Evolutionary conservation across 176 grass and related monocot species (phyloP).

Genomic region (Tillandsia fasciculata): DNA sequence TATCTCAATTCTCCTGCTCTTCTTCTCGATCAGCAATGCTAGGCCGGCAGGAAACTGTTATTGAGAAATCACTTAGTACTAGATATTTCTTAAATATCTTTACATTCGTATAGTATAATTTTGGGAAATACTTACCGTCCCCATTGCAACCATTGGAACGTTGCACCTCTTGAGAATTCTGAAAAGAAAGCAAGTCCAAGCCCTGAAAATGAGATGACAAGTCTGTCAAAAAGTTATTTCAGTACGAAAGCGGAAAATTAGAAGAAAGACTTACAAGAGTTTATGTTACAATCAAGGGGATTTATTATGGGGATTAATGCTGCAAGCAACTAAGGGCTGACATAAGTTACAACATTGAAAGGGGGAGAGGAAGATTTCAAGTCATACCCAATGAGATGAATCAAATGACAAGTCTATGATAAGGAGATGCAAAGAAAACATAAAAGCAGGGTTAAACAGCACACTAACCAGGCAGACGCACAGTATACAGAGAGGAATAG

Average conservation of each 20-base stretch:
- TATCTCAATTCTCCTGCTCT: conserved; percentile 82
- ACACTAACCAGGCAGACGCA: conserved; percentile 72
- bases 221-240: conserved; percentile 5
- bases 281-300: not conserved
- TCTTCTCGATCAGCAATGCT: conserved; percentile 91
- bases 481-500: conserved; percentile 86
- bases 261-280: not conserved
- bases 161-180: conserved; percentile 54
- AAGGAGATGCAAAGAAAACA: not conserved
- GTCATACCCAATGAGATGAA: too few relatives aligned
- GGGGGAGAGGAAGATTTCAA: too few relatives aligned
- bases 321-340: too few relatives aligned
- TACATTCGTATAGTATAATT: not conserved
- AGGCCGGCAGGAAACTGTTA: conserved; percentile 69
- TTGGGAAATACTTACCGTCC: conserved; percentile 36
- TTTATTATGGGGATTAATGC: too few relatives aligned
- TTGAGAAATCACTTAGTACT: conserved; percentile 24
- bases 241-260: too few relatives aligned
- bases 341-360: too few relatives aligned
- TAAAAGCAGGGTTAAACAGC: conserved; percentile 9
- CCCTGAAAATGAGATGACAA: conserved; percentile 45
- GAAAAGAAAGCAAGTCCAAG: conserved; percentile 87
- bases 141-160: conserved; percentile 58
- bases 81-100: not conserved
- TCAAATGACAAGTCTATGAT: not conserved